Base-by-base conservation (phyloP, 129 eudicot species). In the Heracleum sosnowskyi region DNA sequence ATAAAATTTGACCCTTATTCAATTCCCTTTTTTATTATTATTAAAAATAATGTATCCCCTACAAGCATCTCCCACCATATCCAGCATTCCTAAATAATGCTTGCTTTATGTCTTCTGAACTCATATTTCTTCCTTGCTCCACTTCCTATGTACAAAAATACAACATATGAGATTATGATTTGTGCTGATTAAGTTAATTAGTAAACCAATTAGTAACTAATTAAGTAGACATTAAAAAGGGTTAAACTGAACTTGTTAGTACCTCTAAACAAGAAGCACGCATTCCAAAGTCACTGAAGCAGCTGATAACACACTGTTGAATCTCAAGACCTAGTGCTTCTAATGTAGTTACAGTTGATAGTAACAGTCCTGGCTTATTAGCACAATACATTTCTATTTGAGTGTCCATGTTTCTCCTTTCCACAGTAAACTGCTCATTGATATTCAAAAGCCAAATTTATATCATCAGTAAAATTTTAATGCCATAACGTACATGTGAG, bases 321-420 rank as follows among this genome's bases (percentile, higher is more conserved):
- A 69, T 69, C 44, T 69, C 74, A 69, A 69, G 74, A 18, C 74
- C 74, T 34, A 69, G 40, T 69, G 45, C 74, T 69, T 69, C 74
- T 69, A 69, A 36, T 16, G 74, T 69, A 16, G 74, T 69, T 46
- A 69, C 74, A 34, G 74, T 69, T 69, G 74, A 69, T 16, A 69
- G 45, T 9, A 69, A 20, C 74, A 69, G 36, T 4, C 74, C 74
- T 36, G 44, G 74, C 74, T 69, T 69, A 17, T 9, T 36, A 33
- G 74, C 74, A 69, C 74, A 69, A 17, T 29, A 35, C 26, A 69
- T 69, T 69, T 69, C 74, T 18, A 69, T 16, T 69, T 36, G 41
- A 18, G 74, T 69, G n/a, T 69, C 46, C 74, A 20, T 69, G 15
- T 36, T 34, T 20, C 74, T 69, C 74, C 74, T 69, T 36, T 69